phyloP scores from a whole-genome alignment of 345 rosid genomes.

The Salix purpurea region DNA sequence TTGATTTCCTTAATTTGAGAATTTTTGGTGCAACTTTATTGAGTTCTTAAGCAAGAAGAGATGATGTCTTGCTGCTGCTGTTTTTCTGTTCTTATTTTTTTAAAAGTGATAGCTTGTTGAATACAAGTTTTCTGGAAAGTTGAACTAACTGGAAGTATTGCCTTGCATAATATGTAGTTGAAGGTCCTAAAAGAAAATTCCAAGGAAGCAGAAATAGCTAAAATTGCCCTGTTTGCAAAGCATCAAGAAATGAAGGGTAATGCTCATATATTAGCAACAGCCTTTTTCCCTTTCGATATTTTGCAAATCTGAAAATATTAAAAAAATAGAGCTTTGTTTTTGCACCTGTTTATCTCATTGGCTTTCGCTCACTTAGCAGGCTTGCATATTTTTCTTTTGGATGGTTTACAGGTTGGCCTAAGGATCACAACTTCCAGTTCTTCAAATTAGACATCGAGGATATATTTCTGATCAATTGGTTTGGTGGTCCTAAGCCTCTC shows the following conservation, averaged over 20 bases:
- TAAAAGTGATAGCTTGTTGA: background rate
- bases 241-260: constrained; percentile 92
- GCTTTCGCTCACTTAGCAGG: background rate
- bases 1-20: too few relatives aligned
- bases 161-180: constrained; percentile 39
- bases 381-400: background rate
- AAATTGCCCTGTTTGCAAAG: constrained; percentile 58
- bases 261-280: background rate
- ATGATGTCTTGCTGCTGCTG: background rate
- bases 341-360: background rate
- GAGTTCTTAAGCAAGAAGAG: background rate
- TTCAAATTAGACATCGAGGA: constrained; percentile 65
- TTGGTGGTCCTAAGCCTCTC: constrained; percentile 84
- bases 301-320: background rate
- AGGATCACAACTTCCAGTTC: constrained; percentile 59
- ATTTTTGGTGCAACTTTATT: too few relatives aligned
- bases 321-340: background rate
- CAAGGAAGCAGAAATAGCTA: constrained; percentile 55
- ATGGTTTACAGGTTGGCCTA: constrained; percentile 70
- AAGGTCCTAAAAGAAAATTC: constrained; percentile 40
- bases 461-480: constrained; percentile 85
- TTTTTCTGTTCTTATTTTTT: background rate
- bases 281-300: background rate
- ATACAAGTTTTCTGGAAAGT: background rate
- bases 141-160: constrained; percentile 4